Evolutionary conservation across 176 grass and related monocot species (phyloP).

Genomic region (Tillandsia fasciculata): DNA sequence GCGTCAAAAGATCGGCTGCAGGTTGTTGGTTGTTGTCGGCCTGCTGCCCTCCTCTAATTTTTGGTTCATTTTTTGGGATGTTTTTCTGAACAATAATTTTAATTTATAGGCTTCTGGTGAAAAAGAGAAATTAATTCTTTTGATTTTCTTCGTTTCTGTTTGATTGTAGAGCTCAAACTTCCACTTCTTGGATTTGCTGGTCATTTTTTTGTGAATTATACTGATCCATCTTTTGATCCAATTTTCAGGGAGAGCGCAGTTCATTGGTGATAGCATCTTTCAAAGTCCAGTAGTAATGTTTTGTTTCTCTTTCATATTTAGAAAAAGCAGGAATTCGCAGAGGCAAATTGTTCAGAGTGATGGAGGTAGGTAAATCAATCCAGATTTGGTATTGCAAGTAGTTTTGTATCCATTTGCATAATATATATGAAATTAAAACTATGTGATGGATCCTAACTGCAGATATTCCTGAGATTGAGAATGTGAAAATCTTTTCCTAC

Average conservation of each 20-base stretch:
- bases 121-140: no score
- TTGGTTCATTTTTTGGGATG: no score
- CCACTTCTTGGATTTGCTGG: neutral
- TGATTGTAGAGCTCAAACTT: neutral
- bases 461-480: slow-evolving; percentile 29
- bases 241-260: neutral
- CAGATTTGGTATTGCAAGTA: neutral
- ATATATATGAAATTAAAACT: no score
- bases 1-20: no score
- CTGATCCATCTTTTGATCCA: neutral
- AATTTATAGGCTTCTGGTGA: no score
- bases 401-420: no score
- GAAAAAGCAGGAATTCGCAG: neutral
- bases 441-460: neutral
- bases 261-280: neutral
- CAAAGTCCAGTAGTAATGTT: neutral
- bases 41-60: no score
- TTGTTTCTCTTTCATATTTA: slow-evolving; percentile 14
- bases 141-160: no score
- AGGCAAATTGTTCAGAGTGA: neutral
- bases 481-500: slow-evolving; percentile 64
- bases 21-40: no score
- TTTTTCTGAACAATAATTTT: no score
- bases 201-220: neutral
- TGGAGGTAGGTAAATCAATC: slow-evolving; percentile 8